Base-by-base conservation (phyloP, 2,329 filamentous ascomycete species). In the Zasmidium citrigriseum region DNA sequence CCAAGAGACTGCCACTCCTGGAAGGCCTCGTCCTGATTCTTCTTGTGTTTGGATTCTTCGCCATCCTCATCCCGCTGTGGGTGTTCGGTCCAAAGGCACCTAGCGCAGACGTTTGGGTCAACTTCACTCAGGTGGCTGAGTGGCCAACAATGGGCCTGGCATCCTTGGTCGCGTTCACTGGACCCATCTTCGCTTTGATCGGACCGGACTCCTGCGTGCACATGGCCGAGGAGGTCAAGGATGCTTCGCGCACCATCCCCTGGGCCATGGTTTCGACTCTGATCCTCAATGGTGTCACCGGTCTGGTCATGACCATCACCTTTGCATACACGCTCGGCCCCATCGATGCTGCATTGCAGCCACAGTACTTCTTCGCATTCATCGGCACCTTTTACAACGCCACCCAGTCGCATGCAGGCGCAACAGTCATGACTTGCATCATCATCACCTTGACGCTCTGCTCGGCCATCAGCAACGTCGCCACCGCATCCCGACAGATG, bases 401-500 rank as follows among this genome's bases (percentile, higher is more conserved):
- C 11, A 76, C 74, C 2, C 60, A 72, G 56, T 69, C 67, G 22
- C 65, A 68, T n/a, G 67, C 64, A 1, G 74, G 68, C 16, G 69
- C 75, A 4, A 74, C 68, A 4, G 62, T 66, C 11, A 67, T 69
- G 61, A 67, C 66, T 2, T 59, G 59, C 49, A 73, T 77, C 46
- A 73, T 78, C 57, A 69, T 76, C 20, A 64, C 72, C 1, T 66
- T 77, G 1, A 73, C 75, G 11, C 72, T 78, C 50, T 74, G 70
- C 56, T 76, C 72, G 34, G 75, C 73, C 9, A 70, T 76, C 14
- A 74, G 71, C 11, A 64, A 72, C 18, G 60, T 75, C 11, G 76
- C 77, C 29, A 72, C 77, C 2, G 75, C 75, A 1, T 77, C 75
- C 9, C 73, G 75, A 7, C 75, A 78, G 68, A 68, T 74, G 4